Base-by-base conservation (phyloP, 2,329 filamentous ascomycete genomes). In the Pezicula rhizophila region DNA sequence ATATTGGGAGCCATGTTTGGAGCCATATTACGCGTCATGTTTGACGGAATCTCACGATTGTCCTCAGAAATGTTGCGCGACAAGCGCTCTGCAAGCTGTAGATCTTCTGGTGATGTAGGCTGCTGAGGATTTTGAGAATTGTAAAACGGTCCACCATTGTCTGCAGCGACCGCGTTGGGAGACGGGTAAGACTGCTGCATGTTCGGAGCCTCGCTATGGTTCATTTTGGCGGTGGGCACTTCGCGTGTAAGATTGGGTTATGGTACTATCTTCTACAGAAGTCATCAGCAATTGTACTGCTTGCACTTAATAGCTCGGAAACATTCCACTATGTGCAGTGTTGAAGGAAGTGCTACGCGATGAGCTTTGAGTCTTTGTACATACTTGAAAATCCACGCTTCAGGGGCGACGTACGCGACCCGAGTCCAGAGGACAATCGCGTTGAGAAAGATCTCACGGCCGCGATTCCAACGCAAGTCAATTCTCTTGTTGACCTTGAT, bases 81-180 rank as follows among this genome's bases (percentile, higher is more conserved):
- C 37, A 74, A 59, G 55, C 74, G 72, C 10, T 71, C 72, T 14
- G 68, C 68, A 38, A 74, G 63, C 49, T 67, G 64, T 14, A 74
- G 66, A 50, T 74, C 71, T 53, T 76, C 72, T 51, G 70, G 53
- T 57, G 11, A 56, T 49, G n/a, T 57, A 52, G 56, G 60, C 34
- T 61, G 60, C 42, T 60, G 58, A 20, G 49, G 56, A 54, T 42
- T 58, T 11, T 53, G 53, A 14, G 57, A 48, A 5, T 51, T 42
- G 52, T 64, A 65, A 50, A 64, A 64, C 18, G 61, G 58, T 6
- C 54, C 53, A 41, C 57, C 50, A 46, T 48, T 48, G 45, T 63
- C 60, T 12, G 56, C 57, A 15, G 57, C 55, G 35, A 55, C 51
- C 39, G 61, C 53, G 47, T 52, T 61, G 18, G 63, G 62, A 42